Conservation (phyloP, 2,329 filamentous ascomycete genomes). For the Fusarium oligoseptatum region DNA sequence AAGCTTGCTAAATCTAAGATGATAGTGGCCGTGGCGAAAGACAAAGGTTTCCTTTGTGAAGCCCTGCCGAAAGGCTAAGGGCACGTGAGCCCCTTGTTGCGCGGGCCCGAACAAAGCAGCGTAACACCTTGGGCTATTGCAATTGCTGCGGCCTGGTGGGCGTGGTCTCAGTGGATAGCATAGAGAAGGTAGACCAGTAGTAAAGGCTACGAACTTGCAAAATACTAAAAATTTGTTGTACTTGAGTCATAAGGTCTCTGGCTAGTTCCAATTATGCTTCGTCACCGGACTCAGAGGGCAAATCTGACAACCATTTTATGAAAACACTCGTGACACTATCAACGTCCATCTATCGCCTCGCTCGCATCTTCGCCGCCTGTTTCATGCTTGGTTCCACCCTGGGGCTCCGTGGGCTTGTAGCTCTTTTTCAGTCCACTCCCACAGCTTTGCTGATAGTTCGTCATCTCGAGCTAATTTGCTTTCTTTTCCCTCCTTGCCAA, state of each 20-base stretch:
- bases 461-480: neutral
- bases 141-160: neutral
- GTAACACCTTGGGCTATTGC: neutral
- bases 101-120: too few species aligned
- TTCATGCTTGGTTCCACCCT: neutral
- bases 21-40: too few species aligned
- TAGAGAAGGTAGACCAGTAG: neutral
- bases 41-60: too few species aligned
- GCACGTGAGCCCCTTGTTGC: too few species aligned
- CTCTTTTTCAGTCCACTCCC: constrained; percentile 9
- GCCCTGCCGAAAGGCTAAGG: too few species aligned
- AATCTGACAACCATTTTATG: neutral
- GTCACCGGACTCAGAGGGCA: neutral
- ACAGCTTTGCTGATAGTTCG: neutral
- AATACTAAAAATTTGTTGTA: neutral
- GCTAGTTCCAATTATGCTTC: neutral
- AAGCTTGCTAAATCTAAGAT: too few species aligned
- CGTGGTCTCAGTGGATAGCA: neutral
- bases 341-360: neutral
- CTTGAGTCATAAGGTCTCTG: neutral
- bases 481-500: constrained; percentile 10
- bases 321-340: neutral
- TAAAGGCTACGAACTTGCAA: neutral
- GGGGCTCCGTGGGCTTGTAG: neutral
- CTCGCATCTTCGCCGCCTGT: neutral